These are phyloP conservation scores for Tylopilus sp. DNA, from an alignment of 768 basidiomycete species.

Conservation along the genomic window DNA sequence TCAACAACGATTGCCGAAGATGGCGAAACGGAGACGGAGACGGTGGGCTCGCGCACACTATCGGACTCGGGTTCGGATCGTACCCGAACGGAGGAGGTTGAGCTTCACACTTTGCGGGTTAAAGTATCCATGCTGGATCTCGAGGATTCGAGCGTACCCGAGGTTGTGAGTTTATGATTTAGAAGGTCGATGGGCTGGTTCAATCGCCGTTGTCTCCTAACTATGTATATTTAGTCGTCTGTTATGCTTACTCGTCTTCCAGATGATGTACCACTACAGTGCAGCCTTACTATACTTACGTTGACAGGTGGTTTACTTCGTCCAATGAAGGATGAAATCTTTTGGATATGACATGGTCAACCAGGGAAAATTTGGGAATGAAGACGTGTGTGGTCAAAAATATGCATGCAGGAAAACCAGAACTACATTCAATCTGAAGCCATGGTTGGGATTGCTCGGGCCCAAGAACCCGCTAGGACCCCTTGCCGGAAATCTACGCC, in stretches of 20 bases:
- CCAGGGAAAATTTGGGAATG: not conserved
- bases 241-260: not conserved
- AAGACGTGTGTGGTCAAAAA: not conserved
- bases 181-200: not conserved
- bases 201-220: conserved; percentile 12
- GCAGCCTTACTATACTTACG: not conserved
- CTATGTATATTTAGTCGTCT: conserved; percentile 25
- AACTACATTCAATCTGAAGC: not conserved
- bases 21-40: conserved; percentile 19
- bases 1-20: conserved; percentile 13
- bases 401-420: not conserved
- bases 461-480: conserved; percentile 2
- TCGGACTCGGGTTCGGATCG: conserved; percentile 29
- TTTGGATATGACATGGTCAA: not conserved
- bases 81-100: conserved; percentile 24
- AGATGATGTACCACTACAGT: not conserved
- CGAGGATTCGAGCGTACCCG: conserved; percentile 19
- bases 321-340: not conserved
- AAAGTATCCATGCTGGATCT: conserved; percentile 25
- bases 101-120: conserved; percentile 24
- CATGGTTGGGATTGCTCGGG: not conserved
- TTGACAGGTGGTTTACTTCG: not conserved
- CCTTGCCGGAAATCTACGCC: conserved; percentile 10
- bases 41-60: conserved; percentile 24
- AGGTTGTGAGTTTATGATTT: conserved; percentile 11